These are phyloP conservation scores for Moesziomyces antarcticus DNA, from an alignment of 1,284 basidiomycete genomes.

Conservation along the genomic window DNA sequence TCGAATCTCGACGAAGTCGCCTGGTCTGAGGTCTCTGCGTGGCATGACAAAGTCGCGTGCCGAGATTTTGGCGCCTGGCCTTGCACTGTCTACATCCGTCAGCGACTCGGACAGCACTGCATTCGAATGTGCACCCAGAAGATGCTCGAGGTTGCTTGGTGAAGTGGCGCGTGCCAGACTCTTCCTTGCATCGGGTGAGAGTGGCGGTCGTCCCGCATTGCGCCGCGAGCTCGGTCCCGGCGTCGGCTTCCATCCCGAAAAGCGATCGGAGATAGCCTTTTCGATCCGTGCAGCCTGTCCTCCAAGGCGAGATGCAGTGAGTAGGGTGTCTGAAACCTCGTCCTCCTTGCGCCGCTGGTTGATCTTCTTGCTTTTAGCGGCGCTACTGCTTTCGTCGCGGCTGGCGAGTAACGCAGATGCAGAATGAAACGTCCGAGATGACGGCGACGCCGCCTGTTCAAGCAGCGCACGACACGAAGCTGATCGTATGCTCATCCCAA, in stretches of 20 bases:
- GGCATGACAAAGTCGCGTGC: slow-evolving; percentile 29
- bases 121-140: slow-evolving; percentile 22
- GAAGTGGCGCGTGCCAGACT: slow-evolving; percentile 3
- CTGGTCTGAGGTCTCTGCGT: slow-evolving; percentile 18
- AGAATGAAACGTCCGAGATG: slow-evolving; percentile 7
- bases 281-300: slow-evolving; percentile 11
- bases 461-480: slow-evolving; percentile 8
- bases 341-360: slow-evolving; percentile 9
- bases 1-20: slow-evolving; percentile 48
- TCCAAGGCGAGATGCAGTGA: slow-evolving; percentile 27
- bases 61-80: not conserved
- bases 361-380: not conserved
- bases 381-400: not conserved
- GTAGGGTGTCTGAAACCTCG: slow-evolving; percentile 20
- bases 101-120: slow-evolving; percentile 18
- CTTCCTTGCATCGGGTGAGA: slow-evolving; percentile 24
- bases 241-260: slow-evolving; percentile 38
- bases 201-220: slow-evolving; percentile 22
- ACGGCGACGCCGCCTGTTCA: not conserved
- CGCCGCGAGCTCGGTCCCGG: slow-evolving; percentile 31
- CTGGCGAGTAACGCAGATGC: not conserved
- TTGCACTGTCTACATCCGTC: not conserved
- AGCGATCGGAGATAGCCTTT: slow-evolving; percentile 18
- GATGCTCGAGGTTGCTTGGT: slow-evolving; percentile 6
- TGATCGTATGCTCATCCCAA: slow-evolving; percentile 6